Conservation (phyloP, 305 asterid species). For the Rubia balearica region DNA sequence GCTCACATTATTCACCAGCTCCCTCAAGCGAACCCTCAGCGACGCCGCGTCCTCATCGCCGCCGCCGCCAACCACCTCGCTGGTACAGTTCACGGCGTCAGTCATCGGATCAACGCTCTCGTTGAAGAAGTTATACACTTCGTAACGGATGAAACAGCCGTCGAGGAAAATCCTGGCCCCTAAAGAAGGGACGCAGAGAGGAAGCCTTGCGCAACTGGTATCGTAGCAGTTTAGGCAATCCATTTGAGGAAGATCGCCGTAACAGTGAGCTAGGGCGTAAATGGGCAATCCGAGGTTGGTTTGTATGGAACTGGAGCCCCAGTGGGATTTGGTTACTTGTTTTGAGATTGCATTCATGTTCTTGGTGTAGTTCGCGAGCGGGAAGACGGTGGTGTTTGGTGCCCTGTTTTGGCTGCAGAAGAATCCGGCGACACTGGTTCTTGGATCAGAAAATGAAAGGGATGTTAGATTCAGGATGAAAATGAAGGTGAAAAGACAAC, state of each 20-base stretch:
- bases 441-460: slow-evolving; percentile 41
- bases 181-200: slow-evolving; percentile 57
- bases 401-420: slow-evolving; percentile 40
- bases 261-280: slow-evolving; percentile 59
- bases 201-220: slow-evolving; percentile 60
- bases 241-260: slow-evolving; percentile 43
- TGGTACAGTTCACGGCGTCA: slow-evolving; percentile 54
- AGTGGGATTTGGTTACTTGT: slow-evolving; percentile 33
- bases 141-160: slow-evolving; percentile 86
- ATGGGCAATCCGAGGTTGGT: slow-evolving; percentile 25
- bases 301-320: slow-evolving; percentile 37
- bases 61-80: slow-evolving; percentile 23
- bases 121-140: slow-evolving; percentile 34
- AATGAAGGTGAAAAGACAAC: slow-evolving; percentile 7
- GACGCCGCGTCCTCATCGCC: slow-evolving; percentile 20
- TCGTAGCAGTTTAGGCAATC: slow-evolving; percentile 83
- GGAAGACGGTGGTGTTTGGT: slow-evolving; percentile 38
- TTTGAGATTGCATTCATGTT: slow-evolving; percentile 51
- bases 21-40: slow-evolving; percentile 29
- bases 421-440: slow-evolving; percentile 52
- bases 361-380: slow-evolving; percentile 27
- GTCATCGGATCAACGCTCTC: slow-evolving; percentile 39
- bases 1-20: slow-evolving; percentile 41
- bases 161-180: slow-evolving; percentile 67
- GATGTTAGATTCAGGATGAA: slow-evolving; percentile 4